These are phyloP conservation scores for Ascochyta clinopodiicola DNA, from an alignment of 2,329 filamentous ascomycete species.

Conservation along the genomic window DNA sequence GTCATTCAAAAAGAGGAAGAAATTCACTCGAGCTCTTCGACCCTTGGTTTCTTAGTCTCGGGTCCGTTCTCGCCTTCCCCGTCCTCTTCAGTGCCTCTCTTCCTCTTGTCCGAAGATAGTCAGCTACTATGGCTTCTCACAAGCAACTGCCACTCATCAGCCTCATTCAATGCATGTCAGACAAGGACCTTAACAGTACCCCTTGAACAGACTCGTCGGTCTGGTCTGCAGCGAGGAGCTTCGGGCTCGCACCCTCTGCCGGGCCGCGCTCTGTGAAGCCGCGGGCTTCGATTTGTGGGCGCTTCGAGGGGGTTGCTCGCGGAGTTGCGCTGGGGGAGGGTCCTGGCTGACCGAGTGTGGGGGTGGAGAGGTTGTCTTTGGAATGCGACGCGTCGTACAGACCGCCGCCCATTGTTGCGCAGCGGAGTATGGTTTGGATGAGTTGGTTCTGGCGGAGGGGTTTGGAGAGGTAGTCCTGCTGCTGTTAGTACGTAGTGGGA, in stretches of 20 bases:
- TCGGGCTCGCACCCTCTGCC: conserved; percentile 65
- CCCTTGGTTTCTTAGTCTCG: conserved; percentile 10
- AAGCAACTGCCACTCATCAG: conserved; percentile 18
- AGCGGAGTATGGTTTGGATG: conserved; percentile 97
- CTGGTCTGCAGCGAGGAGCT: conserved; percentile 64
- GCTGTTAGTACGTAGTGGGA: conserved; percentile 19
- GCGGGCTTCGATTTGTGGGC: conserved; percentile 65
- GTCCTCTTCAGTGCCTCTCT: conserved; percentile 1
- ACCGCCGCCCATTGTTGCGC: conserved; percentile 86
- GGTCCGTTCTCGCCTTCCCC: not conserved
- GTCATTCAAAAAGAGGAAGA: conserved; percentile 6
- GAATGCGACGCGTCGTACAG: conserved; percentile 72
- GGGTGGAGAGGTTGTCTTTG: conserved; percentile 33
- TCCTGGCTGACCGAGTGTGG: conserved; percentile 34
- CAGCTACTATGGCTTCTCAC: conserved; percentile 20
- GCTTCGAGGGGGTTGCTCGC: conserved; percentile 30
- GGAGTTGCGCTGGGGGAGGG: conserved; percentile 12
- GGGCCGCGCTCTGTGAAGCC: conserved; percentile 72
- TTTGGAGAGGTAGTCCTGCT: conserved; percentile 87
- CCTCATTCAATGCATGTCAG: conserved; percentile 10
- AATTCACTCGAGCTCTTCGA: conserved; percentile 1
- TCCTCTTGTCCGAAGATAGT: conserved; percentile 21
- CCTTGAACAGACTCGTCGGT: conserved; percentile 68
- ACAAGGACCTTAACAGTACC: conserved; percentile 46
- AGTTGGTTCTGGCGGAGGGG: conserved; percentile 95